These are phyloP conservation scores for Nidula microcarpa DNA, from an alignment of 768 basidiomycete genomes.

Conservation along the genomic window DNA sequence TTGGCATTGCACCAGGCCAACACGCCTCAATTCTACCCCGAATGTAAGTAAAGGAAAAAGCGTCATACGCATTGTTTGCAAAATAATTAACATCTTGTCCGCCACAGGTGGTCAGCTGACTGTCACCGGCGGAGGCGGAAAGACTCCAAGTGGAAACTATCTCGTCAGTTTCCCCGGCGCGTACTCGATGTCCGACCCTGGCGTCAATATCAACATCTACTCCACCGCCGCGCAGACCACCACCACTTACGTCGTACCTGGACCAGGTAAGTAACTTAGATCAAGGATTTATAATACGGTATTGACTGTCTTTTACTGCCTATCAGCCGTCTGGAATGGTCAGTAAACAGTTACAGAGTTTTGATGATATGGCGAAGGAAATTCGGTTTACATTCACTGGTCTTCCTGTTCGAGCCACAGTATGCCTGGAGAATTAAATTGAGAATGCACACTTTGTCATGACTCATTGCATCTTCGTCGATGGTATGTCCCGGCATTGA, in stretches of 20 bases:
- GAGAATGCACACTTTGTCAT: too few relatives aligned
- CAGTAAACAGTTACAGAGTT: conserved; percentile 1
- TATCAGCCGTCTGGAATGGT: conserved; percentile 17
- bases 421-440: too few relatives aligned
- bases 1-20: conserved; percentile 35
- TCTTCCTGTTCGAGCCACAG: too few relatives aligned
- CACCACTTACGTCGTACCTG: conserved; percentile 29
- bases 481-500: too few relatives aligned
- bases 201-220: conserved; percentile 35
- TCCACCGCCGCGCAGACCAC: conserved; percentile 21
- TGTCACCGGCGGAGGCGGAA: conserved; percentile 30
- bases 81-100: background rate
- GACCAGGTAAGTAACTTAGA: conserved; percentile 19
- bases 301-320: background rate
- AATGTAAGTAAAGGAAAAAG: conserved; percentile 15
- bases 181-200: conserved; percentile 29
- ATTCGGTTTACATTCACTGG: too few relatives aligned
- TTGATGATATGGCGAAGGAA: too few relatives aligned
- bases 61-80: too few relatives aligned
- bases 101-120: conserved; percentile 26
- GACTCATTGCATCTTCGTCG: too few relatives aligned
- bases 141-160: conserved; percentile 24
- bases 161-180: conserved; percentile 32
- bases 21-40: conserved; percentile 36
- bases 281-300: background rate